These are phyloP conservation scores for Gossypium rotundifolium DNA, from an alignment of 345 rosid species.

Conservation along the genomic window DNA sequence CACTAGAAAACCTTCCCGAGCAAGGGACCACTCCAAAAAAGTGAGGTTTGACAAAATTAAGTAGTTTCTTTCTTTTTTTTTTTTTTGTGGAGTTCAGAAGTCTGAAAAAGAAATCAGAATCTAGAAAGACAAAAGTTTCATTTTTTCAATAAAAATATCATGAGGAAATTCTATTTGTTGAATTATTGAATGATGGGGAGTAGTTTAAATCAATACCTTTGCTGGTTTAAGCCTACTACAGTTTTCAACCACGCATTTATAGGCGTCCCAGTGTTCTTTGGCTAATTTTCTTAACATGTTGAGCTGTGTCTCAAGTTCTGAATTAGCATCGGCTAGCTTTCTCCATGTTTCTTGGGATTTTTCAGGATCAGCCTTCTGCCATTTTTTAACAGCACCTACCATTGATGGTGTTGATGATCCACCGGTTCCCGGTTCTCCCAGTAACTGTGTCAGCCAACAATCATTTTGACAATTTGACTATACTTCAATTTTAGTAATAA, in stretches of 20 bases:
- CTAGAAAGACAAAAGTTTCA: background rate
- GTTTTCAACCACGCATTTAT: slow-evolving; percentile 46
- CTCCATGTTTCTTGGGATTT: slow-evolving; percentile 73
- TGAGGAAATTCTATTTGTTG: background rate
- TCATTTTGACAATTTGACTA: slow-evolving; percentile 14
- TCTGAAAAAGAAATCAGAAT: background rate
- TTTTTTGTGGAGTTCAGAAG: no score
- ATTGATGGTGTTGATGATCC: slow-evolving; percentile 97
- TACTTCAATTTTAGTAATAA: slow-evolving; percentile 2
- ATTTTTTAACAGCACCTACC: slow-evolving; percentile 96
- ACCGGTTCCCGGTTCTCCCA: slow-evolving; percentile 95
- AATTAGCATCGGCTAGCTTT: slow-evolving; percentile 70
- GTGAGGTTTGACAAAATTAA: background rate
- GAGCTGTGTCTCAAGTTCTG: slow-evolving; percentile 62
- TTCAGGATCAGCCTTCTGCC: slow-evolving; percentile 86
- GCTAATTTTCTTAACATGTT: slow-evolving; percentile 63
- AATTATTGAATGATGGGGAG: background rate
- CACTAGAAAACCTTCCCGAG: background rate
- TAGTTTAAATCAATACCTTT: slow-evolving; percentile 42
- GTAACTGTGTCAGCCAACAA: slow-evolving; percentile 43
- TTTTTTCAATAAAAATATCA: background rate
- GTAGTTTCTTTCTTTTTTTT: background rate
- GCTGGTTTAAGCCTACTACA: slow-evolving; percentile 64
- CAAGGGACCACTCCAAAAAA: background rate
- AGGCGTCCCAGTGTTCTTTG: slow-evolving; percentile 61